These are phyloP conservation scores for Penicillium hesseltinei DNA, from an alignment of 2,329 filamentous ascomycete genomes.

Conservation along the genomic window DNA sequence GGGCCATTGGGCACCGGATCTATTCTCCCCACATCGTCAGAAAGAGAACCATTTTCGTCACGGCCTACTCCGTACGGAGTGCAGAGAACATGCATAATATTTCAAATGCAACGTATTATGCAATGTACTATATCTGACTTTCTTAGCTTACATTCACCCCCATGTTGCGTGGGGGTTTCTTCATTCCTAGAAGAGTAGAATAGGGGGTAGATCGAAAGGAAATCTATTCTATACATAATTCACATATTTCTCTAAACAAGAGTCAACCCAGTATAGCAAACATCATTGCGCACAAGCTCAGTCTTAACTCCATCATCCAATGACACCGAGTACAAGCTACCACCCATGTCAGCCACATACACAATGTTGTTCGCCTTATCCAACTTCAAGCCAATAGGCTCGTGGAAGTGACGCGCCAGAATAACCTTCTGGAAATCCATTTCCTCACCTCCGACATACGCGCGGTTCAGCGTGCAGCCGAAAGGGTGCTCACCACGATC, in stretches of 20 bases:
- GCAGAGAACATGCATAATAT: not conserved
- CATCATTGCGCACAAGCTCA: slow-evolving; percentile 19
- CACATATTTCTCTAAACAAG: slow-evolving; percentile 3
- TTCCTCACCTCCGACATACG: slow-evolving; percentile 15
- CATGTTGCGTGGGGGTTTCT: slow-evolving; percentile 1
- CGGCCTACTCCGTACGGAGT: not conserved
- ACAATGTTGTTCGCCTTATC: slow-evolving; percentile 18
- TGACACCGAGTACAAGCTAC: slow-evolving; percentile 24
- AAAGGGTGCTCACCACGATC: slow-evolving; percentile 58
- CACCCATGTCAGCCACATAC: slow-evolving; percentile 27
- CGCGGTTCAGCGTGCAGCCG: slow-evolving; percentile 55
- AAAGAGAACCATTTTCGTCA: not conserved
- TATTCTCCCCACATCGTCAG: not conserved
- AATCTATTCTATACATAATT: too few relatives aligned
- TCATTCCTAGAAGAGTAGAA: not conserved
- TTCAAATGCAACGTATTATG: not conserved
- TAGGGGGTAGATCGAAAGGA: not conserved
- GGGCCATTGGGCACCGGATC: not conserved
- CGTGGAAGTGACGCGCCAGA: slow-evolving; percentile 41
- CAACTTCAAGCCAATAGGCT: slow-evolving; percentile 32
- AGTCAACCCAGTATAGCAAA: slow-evolving; percentile 21
- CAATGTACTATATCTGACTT: not conserved
- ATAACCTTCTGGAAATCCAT: slow-evolving; percentile 19
- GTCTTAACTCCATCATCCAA: slow-evolving; percentile 21
- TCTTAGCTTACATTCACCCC: not conserved